Percentiles rank a stretch among this genome's conserved stretches.
Conservation (phyloP, 768 basidiomycete genomes). For the Trichaptum fuscoviolaceum region DNA sequence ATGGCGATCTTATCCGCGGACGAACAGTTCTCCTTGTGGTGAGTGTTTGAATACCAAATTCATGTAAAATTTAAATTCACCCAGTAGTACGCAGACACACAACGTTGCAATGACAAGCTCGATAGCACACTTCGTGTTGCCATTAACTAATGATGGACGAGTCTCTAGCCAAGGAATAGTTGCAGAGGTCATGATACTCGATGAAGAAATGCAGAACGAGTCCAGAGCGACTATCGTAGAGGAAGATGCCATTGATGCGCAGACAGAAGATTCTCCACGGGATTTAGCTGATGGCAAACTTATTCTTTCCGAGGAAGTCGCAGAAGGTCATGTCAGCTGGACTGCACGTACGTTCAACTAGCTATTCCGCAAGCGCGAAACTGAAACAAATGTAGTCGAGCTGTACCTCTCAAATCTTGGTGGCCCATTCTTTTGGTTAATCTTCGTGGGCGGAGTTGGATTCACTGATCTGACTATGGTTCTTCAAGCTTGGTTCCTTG, state of each 20-base stretch:
- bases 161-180: constrained; percentile 44
- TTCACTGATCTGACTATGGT: constrained; percentile 20
- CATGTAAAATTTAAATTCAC: no score
- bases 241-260: constrained; percentile 15
- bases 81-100: constrained; percentile 24
- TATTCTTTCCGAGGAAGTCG: constrained; percentile 61
- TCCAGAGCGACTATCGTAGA: constrained; percentile 13
- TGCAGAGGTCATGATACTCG: constrained; percentile 30
- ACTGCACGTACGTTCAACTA: constrained; percentile 28
- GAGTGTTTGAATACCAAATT: no score
- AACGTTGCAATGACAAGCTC: constrained; percentile 25
- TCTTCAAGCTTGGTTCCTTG: constrained; percentile 39
- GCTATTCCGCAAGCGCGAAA: not conserved
- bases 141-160: constrained; percentile 48
- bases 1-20: constrained; percentile 27
- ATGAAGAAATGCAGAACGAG: constrained; percentile 19
- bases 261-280: constrained; percentile 9
- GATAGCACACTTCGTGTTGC: constrained; percentile 33
- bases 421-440: constrained; percentile 26
- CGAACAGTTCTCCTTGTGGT: constrained; percentile 31
- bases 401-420: constrained; percentile 23
- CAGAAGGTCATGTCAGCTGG: constrained; percentile 55
- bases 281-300: constrained; percentile 45
- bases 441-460: constrained; percentile 16
- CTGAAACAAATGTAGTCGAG: constrained; percentile 19